Evolutionary conservation across 257 asterid genomes (phyloP).

Genomic region (Fraxinus quadrangulata): DNA sequence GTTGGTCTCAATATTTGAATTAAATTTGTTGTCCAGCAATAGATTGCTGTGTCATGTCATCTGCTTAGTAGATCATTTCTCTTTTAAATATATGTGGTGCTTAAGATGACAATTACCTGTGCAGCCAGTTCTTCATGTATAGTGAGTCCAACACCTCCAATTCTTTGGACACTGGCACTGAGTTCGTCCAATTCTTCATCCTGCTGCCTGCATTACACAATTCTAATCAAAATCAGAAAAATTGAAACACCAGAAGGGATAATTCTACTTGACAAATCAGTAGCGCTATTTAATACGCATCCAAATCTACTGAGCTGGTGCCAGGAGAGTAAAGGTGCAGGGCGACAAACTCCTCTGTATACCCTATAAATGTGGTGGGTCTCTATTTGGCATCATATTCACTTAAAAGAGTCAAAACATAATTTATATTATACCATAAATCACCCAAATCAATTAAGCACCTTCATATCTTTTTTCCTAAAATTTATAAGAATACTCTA

Average conservation of each 20-base stretch:
- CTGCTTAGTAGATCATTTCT: too few relatives aligned
- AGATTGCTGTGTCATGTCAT: too few relatives aligned
- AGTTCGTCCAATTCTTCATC: constrained; percentile 83
- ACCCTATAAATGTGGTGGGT: neutral
- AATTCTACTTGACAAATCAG: constrained; percentile 8
- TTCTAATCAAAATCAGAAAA: constrained; percentile 9
- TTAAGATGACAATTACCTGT: constrained; percentile 48
- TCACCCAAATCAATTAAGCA: neutral
- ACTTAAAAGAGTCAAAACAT: too few relatives aligned
- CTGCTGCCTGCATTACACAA: constrained; percentile 56
- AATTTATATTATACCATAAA: neutral
- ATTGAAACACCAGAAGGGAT: constrained; percentile 1
- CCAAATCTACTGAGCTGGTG: neutral
- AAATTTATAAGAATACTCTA: too few relatives aligned
- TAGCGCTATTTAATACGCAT: neutral
- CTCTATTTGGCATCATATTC: neutral
- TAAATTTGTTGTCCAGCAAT: too few relatives aligned
- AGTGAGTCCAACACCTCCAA: constrained; percentile 94
- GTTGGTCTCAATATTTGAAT: too few relatives aligned
- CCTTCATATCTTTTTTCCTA: too few relatives aligned
- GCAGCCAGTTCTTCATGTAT: constrained; percentile 93
- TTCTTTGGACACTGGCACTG: constrained; percentile 83
- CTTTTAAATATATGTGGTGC: neutral
- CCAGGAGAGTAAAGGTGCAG: neutral
- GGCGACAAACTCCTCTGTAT: neutral